Evolutionary conservation across 768 basidiomycete species (phyloP).

Genomic region (Ramaria rubella): DNA sequence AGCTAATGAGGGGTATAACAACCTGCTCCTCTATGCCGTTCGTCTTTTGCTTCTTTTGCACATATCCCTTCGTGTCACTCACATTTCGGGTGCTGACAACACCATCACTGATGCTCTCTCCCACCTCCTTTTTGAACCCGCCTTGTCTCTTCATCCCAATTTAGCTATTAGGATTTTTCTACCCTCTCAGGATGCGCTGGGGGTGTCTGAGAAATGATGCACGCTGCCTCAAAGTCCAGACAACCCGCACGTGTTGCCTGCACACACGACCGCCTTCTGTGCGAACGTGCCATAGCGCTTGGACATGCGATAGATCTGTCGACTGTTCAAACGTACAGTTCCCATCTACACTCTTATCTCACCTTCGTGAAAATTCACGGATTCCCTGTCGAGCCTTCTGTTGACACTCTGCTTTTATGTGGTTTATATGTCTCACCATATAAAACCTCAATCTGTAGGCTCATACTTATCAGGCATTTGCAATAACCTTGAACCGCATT

Average conservation of each 20-base stretch:
- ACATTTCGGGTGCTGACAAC: too few relatives aligned
- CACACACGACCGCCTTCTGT: slow-evolving; percentile 27
- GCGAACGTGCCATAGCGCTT: slow-evolving; percentile 27
- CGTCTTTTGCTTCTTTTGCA: too few relatives aligned
- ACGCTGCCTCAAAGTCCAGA: background rate
- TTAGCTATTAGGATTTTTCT: background rate
- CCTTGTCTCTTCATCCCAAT: background rate
- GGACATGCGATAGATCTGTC: slow-evolving; percentile 25
- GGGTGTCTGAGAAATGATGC: background rate
- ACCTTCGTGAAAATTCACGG: slow-evolving; percentile 27
- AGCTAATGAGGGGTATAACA: too few relatives aligned
- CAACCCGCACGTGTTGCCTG: slow-evolving; percentile 32
- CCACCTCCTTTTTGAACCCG: too few relatives aligned
- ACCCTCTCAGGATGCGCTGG: background rate
- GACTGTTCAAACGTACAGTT: slow-evolving; percentile 20
- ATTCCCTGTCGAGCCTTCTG: slow-evolving; percentile 30
- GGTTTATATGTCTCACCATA: slow-evolving; percentile 31
- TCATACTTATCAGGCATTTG: slow-evolving; percentile 36
- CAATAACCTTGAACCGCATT: slow-evolving; percentile 26
- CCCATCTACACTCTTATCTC: slow-evolving; percentile 30
- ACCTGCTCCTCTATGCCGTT: too few relatives aligned
- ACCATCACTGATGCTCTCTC: too few relatives aligned
- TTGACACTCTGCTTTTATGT: slow-evolving; percentile 32
- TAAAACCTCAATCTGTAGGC: too few relatives aligned
- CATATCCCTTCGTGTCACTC: too few relatives aligned